phyloP scores from a whole-genome alignment of 2,329 filamentous ascomycete species.

The Penicillium sp. region DNA sequence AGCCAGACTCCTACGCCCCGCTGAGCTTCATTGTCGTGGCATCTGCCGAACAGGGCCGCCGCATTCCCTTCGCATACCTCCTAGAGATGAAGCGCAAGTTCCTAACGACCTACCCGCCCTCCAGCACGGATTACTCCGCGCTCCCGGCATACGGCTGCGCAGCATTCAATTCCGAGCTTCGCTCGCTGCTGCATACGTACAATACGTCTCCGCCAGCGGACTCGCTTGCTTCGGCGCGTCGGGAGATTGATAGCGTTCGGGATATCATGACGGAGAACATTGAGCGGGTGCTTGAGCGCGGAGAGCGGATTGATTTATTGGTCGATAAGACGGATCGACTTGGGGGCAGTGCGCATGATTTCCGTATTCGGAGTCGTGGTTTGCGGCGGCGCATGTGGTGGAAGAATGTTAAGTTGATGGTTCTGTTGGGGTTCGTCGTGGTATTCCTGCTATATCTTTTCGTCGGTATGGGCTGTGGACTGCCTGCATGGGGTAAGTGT shows the following conservation, averaged over 20 bases:
- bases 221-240: constrained; percentile 78
- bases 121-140: constrained; percentile 70
- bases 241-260: constrained; percentile 88
- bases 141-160: constrained; percentile 89
- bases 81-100: constrained; percentile 90
- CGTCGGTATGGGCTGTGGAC: constrained; percentile 71
- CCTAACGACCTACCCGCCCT: constrained; percentile 68
- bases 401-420: constrained; percentile 98
- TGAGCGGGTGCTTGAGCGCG: constrained; percentile 82
- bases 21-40: constrained; percentile 92
- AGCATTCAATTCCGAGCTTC: constrained; percentile 80
- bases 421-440: constrained; percentile 70
- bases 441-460: constrained; percentile 72
- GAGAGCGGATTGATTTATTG: constrained; percentile 88
- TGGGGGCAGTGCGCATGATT: constrained; percentile 86
- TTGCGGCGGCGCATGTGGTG: constrained; percentile 97
- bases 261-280: constrained; percentile 97
- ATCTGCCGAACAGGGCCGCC: constrained; percentile 76
- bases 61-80: constrained; percentile 90
- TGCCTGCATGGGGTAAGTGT: constrained; percentile 60
- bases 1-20: constrained; percentile 69
- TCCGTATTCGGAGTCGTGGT: constrained; percentile 81
- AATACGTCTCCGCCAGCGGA: constrained; percentile 79
- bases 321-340: constrained; percentile 96
- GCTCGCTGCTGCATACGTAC: constrained; percentile 78